Evolutionary conservation across 768 basidiomycete genomes (phyloP), one percentile per base, ranked within the genome.

Genomic region (Boletellus ananiceps): DNA sequence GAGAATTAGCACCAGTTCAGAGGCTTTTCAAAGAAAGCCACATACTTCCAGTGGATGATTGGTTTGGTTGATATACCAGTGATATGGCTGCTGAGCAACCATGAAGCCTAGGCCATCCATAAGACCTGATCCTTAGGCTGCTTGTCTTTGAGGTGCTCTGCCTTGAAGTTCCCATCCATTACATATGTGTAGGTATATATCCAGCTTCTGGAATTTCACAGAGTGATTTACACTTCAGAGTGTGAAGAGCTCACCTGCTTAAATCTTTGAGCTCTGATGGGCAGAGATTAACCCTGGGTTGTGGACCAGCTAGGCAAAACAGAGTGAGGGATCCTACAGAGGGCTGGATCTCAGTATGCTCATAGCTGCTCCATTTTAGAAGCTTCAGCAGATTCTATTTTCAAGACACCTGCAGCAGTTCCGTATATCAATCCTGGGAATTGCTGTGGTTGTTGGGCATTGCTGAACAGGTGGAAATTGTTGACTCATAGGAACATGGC

Each of bases 141-240:
- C n/a, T 50, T 11, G 16, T 63, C n/a, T n/a, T n/a, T n/a, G n/a
- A n/a, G n/a, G n/a, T n/a, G 62, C 9, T 61, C 57, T 0, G 57
- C 57, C 16, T 53, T 58, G 40, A 67, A 63, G 18, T 64, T 64
- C 2, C 62, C 60, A 29, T 41, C 15, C 13, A 34, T 34, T 7
- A 34, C 13, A 34, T n/a, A n/a, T n/a, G n/a, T n/a, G n/a, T n/a
- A n/a, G n/a, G n/a, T n/a, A n/a, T n/a, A n/a, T n/a, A n/a, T n/a
- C n/a, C n/a, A n/a, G n/a, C n/a, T n/a, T n/a, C n/a, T n/a, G n/a
- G n/a, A n/a, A n/a, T n/a, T n/a, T n/a, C n/a, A n/a, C n/a, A n/a
- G n/a, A n/a, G n/a, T n/a, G n/a, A n/a, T n/a, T n/a, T n/a, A n/a
- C n/a, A n/a, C n/a, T n/a, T n/a, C n/a, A n/a, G n/a, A n/a, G n/a